Evolutionary conservation across 768 basidiomycete genomes (phyloP).

Genomic region (Boletus coccyginus): DNA sequence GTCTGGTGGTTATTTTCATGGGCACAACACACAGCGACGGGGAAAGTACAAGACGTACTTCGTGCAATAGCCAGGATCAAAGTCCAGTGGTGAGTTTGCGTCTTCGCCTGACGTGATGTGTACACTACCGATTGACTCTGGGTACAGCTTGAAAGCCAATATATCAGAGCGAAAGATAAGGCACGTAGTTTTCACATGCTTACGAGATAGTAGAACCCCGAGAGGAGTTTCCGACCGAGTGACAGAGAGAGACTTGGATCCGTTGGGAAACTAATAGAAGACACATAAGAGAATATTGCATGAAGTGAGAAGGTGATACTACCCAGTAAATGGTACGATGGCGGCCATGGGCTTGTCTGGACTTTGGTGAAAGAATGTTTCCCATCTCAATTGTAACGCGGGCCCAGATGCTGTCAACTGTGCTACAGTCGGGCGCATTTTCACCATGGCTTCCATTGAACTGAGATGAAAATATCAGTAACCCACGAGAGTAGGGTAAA

Average conservation of each 20-base stretch:
- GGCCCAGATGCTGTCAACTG: constrained; percentile 50
- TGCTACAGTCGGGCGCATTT: constrained; percentile 47
- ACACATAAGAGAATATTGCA: too few relatives aligned
- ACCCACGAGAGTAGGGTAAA: neutral
- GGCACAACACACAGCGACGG: neutral
- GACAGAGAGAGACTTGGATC: constrained; percentile 6
- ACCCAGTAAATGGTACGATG: too few relatives aligned
- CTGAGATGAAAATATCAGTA: constrained; percentile 28
- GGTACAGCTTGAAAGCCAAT: constrained; percentile 35
- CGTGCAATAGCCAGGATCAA: constrained; percentile 44
- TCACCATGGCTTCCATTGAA: constrained; percentile 51
- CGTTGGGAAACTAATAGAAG: too few relatives aligned
- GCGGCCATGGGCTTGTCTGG: too few relatives aligned
- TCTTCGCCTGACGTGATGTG: constrained; percentile 46
- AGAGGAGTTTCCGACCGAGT: constrained; percentile 28
- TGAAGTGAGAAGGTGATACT: too few relatives aligned
- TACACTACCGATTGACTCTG: constrained; percentile 43
- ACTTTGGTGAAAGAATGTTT: too few relatives aligned
- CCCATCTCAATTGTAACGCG: too few relatives aligned
- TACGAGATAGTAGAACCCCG: constrained; percentile 34
- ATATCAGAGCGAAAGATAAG: neutral
- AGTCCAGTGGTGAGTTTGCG: constrained; percentile 39
- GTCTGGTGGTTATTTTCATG: neutral
- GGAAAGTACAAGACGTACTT: constrained; percentile 31
- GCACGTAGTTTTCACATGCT: neutral